Evolutionary conservation across 352 stramenopile species (phyloP), one percentile per base, ranked within the genome.

Genomic region (Salisapilia sapeloensis): DNA sequence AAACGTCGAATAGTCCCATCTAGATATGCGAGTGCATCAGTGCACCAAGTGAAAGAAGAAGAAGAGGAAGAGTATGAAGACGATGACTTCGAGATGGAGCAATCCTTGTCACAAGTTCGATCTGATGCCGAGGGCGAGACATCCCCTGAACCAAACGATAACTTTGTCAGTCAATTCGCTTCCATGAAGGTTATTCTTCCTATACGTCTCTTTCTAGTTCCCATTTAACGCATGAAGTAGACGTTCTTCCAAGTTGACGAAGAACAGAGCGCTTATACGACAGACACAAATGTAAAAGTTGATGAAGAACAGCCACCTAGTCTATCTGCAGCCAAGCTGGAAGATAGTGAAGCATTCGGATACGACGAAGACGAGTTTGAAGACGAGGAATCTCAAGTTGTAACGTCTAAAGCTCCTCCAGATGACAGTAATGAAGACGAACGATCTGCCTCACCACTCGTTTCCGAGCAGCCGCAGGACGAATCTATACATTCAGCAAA

Each of bases 41-140:
- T 29, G 0, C 20, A 19, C 9, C 23, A 51, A 13, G 29, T 41
- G 22, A 44, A 45, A 5, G 40, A 48, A 7, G 24, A 13, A 8
- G 38, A 31, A 4, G 17, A 28, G 30, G 40, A 58, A 28, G 53
- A 74, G 11, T 79, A 77, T 24, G 61, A 18, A 9, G 55, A 78
- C 19, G 61, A 78, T n/a, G 60, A 54, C 0, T 79, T 84, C 19
- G 60, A 80, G 26, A 33, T 82, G 3, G 66, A 78, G 15, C 58
- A 71, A 29, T 69, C 66, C 2, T 66, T 48, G 2, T 38, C 4
- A 22, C n/a, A n/a, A n/a, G n/a, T n/a, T n/a, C n/a, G n/a, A n/a
- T n/a, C n/a, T n/a, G n/a, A n/a, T n/a, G n/a, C n/a, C n/a, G n/a
- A n/a, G n/a, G n/a, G n/a, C n/a, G n/a, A n/a, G n/a, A n/a, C n/a